Percentiles rank a stretch among this genome's conserved stretches.
Conservation (phyloP, 305 asterid genomes). For the Rubia tinctorum region DNA sequence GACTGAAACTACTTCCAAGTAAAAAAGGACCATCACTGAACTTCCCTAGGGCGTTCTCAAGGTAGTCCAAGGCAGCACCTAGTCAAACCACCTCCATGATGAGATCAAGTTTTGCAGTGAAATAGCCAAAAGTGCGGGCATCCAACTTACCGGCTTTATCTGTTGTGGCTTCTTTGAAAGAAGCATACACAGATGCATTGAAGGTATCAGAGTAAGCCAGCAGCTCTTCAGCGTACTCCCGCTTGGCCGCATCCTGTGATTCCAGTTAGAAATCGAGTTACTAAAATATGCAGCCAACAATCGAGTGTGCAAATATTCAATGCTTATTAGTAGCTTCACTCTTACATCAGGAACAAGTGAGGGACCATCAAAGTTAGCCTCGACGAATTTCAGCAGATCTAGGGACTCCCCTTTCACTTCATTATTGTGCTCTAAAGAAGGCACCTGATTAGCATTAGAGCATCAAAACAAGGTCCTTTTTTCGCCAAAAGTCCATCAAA, state of each 20-base stretch:
- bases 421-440: constrained; percentile 67
- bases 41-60: constrained; percentile 71
- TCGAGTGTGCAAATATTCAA: background rate
- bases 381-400: constrained; percentile 63
- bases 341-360: constrained; percentile 73
- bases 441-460: constrained; percentile 41
- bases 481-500: background rate
- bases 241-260: constrained; percentile 53
- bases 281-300: constrained; percentile 12
- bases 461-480: background rate
- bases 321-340: background rate
- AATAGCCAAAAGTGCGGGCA: background rate
- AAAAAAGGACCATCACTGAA: constrained; percentile 72
- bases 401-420: constrained; percentile 84
- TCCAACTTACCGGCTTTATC: constrained; percentile 46
- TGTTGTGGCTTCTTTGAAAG: constrained; percentile 46
- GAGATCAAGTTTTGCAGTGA: constrained; percentile 11
- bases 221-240: constrained; percentile 58
- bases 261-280: constrained; percentile 12
- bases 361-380: constrained; percentile 73
- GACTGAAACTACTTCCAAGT: constrained; percentile 75
- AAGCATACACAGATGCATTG: constrained; percentile 38
- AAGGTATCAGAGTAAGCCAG: constrained; percentile 47
- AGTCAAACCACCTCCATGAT: constrained; percentile 11
- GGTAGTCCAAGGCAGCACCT: constrained; percentile 62